These are phyloP conservation scores for Colletotrichum navitas DNA, from an alignment of 2,329 filamentous ascomycete genomes.

Conservation along the genomic window DNA sequence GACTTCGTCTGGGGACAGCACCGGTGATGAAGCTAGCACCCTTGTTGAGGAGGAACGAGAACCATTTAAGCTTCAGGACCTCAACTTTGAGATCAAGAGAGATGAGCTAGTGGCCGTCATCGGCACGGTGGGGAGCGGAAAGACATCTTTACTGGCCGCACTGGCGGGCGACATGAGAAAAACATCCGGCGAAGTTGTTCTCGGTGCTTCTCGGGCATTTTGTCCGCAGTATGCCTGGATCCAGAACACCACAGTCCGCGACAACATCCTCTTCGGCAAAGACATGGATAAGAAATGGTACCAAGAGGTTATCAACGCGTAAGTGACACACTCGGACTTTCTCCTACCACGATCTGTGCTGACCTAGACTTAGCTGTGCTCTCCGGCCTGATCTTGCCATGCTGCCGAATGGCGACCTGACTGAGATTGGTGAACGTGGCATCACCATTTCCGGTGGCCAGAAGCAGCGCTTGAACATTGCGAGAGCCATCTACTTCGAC, in stretches of 20 bases:
- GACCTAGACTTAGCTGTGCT: conserved; percentile 71
- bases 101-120: conserved; percentile 89
- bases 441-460: conserved; percentile 97
- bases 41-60: conserved; percentile 70
- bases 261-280: conserved; percentile 94
- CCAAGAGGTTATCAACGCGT: conserved; percentile 82
- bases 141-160: conserved; percentile 89
- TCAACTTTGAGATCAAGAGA: conserved; percentile 76
- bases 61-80: conserved; percentile 78
- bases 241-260: conserved; percentile 86
- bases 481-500: conserved; percentile 80
- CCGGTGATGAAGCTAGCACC: conserved; percentile 66
- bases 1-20: conserved; percentile 58
- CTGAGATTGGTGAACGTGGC: conserved; percentile 94
- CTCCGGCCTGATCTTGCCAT: conserved; percentile 89
- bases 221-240: conserved; percentile 99
- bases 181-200: conserved; percentile 77
- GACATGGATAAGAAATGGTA: conserved; percentile 84
- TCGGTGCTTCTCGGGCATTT: conserved; percentile 87
- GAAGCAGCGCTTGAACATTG: conserved; percentile 95
- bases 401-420: conserved; percentile 88
- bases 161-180: conserved; percentile 95
- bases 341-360: conserved; percentile 10
- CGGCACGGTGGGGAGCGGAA: conserved; percentile 89
- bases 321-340: conserved; percentile 51